Evolutionary conservation across 768 basidiomycete species (phyloP).

Genomic region (Termitomyces titanicus): DNA sequence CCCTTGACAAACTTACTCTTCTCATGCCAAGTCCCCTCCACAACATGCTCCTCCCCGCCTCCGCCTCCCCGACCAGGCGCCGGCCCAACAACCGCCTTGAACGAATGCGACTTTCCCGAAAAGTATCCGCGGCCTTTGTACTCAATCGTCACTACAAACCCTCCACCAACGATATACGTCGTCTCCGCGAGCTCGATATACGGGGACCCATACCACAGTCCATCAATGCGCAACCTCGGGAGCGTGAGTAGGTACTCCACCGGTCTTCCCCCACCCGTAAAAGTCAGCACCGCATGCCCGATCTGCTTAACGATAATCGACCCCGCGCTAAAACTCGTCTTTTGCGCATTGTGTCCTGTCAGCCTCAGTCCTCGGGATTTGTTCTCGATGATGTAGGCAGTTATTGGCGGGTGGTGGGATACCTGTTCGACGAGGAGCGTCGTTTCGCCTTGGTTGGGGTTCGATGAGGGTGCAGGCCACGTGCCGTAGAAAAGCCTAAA

Average conservation of each 20-base stretch:
- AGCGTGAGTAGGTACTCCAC: slow-evolving; percentile 85
- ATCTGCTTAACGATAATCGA: slow-evolving; percentile 90
- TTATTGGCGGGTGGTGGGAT: slow-evolving; percentile 91
- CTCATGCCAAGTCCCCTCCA: slow-evolving; percentile 83
- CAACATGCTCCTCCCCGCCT: slow-evolving; percentile 37
- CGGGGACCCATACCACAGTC: slow-evolving; percentile 86
- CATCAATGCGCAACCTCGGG: slow-evolving; percentile 89
- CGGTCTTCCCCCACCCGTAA: slow-evolving; percentile 48
- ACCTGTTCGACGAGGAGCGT: slow-evolving; percentile 90
- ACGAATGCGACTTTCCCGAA: slow-evolving; percentile 87
- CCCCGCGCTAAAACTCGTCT: slow-evolving; percentile 78
- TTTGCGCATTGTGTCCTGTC: slow-evolving; percentile 90
- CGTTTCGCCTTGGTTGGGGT: slow-evolving; percentile 70
- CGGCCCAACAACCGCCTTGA: slow-evolving; percentile 76
- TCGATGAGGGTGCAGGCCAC: slow-evolving; percentile 60
- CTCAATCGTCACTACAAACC: slow-evolving; percentile 57
- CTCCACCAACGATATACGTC: slow-evolving; percentile 62
- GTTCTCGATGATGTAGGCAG: slow-evolving; percentile 87
- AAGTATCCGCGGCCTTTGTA: slow-evolving; percentile 98
- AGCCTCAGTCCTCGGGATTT: slow-evolving; percentile 68
- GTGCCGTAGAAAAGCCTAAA: slow-evolving; percentile 78
- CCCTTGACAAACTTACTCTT: slow-evolving; percentile 48
- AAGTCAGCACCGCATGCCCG: slow-evolving; percentile 84
- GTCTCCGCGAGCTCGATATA: slow-evolving; percentile 89
- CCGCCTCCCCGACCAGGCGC: slow-evolving; percentile 9